These are phyloP conservation scores for Ilyonectria robusta DNA, from an alignment of 2,329 filamentous ascomycete genomes.

Conservation along the genomic window DNA sequence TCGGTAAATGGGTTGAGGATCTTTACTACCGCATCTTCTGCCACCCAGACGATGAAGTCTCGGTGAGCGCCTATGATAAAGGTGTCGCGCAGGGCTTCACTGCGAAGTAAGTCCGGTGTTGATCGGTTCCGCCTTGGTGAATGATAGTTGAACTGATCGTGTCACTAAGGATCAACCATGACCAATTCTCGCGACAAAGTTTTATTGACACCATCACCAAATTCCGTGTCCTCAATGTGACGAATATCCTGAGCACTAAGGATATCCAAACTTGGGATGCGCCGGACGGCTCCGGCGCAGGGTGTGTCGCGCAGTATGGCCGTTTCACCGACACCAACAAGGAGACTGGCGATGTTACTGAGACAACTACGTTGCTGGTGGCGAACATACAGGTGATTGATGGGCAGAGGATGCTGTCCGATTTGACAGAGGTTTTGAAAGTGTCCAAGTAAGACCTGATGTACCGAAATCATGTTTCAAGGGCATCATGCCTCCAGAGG, in stretches of 20 bases:
- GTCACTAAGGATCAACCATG: conserved; percentile 1
- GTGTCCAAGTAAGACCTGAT: neutral
- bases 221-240: neutral
- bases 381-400: neutral
- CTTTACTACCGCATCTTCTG: neutral
- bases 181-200: neutral
- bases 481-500: neutral
- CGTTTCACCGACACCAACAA: neutral
- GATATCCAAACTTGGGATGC: neutral
- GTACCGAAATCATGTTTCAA: neutral
- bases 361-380: neutral
- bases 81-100: neutral
- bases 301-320: neutral
- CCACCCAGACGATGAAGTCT: neutral
- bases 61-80: neutral
- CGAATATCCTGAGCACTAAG: neutral
- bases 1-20: neutral
- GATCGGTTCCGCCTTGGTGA: neutral
- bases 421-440: neutral
- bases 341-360: neutral
- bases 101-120: neutral
- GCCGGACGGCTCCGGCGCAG: neutral
- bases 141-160: neutral
- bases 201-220: neutral
- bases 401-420: conserved; percentile 1